A percentile compares a stretch with the other conserved stretches of the same genome.
Conservation (phyloP, 2,329 filamentous ascomycete genomes). For the Colletotrichum lupini region DNA sequence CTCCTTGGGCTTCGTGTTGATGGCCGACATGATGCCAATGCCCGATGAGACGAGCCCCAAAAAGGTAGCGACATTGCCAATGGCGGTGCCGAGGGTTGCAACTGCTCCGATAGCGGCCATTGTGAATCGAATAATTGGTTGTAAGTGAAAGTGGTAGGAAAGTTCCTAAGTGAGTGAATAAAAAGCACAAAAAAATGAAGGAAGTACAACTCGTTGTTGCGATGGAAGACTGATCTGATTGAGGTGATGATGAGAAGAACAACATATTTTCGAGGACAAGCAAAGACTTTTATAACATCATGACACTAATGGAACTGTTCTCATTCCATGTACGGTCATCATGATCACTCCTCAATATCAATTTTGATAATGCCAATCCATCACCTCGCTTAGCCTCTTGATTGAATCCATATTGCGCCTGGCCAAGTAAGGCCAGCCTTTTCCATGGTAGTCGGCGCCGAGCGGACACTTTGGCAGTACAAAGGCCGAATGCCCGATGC, state of each 20-base stretch:
- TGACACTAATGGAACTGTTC: neutral
- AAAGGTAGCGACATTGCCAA: conserved; percentile 11
- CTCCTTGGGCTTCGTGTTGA: conserved; percentile 13
- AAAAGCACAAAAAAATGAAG: conserved; percentile 13
- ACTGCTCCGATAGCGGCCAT: conserved; percentile 23
- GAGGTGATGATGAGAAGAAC: neutral
- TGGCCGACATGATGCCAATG: conserved; percentile 4
- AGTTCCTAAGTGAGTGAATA: conserved; percentile 13
- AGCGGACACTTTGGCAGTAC: neutral
- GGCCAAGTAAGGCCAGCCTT: neutral
- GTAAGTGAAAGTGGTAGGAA: conserved; percentile 15
- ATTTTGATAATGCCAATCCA: too few species aligned
- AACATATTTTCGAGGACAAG: neutral
- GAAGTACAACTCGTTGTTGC: conserved; percentile 1
- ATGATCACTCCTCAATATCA: neutral
- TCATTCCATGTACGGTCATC: neutral
- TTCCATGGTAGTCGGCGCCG: neutral
- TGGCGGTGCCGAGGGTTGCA: conserved; percentile 11
- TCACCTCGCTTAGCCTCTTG: neutral
- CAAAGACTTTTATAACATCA: neutral
- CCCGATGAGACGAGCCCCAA: conserved; percentile 9
- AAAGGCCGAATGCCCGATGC: neutral
- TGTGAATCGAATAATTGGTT: conserved; percentile 1
- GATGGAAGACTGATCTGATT: neutral
- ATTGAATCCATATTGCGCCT: neutral